Percentiles rank a stretch among this genome's conserved stretches.
These are phyloP conservation scores for Penicillium sp. DNA, from an alignment of 2,329 filamentous ascomycete species.

Conservation along the genomic window DNA sequence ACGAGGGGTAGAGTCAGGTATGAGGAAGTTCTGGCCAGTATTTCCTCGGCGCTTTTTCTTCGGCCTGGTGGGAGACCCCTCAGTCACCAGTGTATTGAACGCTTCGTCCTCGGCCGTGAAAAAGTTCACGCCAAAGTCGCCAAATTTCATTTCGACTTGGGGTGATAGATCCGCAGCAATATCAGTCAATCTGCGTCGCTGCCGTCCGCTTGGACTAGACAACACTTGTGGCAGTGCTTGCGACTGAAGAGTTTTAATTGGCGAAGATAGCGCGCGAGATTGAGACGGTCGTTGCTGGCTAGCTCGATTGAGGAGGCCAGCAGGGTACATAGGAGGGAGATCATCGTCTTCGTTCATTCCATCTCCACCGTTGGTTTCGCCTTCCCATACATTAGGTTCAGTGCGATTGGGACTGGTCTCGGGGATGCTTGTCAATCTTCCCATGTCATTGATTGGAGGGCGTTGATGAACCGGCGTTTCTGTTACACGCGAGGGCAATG, in stretches of 20 bases:
- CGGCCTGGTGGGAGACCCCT: slow-evolving; percentile 32
- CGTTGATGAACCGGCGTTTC: slow-evolving; percentile 40
- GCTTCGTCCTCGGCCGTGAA: slow-evolving; percentile 42
- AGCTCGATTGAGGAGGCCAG: slow-evolving; percentile 12
- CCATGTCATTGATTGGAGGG: slow-evolving; percentile 23
- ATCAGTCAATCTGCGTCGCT: slow-evolving; percentile 39
- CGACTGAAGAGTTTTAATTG: slow-evolving; percentile 25
- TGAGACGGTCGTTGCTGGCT: slow-evolving; percentile 21
- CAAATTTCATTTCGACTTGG: slow-evolving; percentile 30
- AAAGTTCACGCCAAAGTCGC: slow-evolving; percentile 37
- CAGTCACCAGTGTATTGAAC: slow-evolving; percentile 34
- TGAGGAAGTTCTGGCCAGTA: slow-evolving; percentile 29
- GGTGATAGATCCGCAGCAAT: slow-evolving; percentile 46
- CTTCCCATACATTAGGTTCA: slow-evolving; percentile 23
- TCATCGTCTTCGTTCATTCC: slow-evolving; percentile 38
- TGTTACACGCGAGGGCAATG: slow-evolving; percentile 40
- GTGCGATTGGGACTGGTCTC: slow-evolving; percentile 38
- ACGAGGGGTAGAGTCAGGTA: slow-evolving; percentile 32
- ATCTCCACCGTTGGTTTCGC: slow-evolving; percentile 23
- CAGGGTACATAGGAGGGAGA: slow-evolving; percentile 32
- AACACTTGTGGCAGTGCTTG: slow-evolving; percentile 27
- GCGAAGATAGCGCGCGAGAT: slow-evolving; percentile 24
- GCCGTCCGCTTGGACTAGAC: slow-evolving; percentile 40
- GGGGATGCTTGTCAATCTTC: slow-evolving; percentile 36
- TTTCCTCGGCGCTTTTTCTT: slow-evolving; percentile 40